Percentiles rank a stretch among this genome's conserved stretches.
Conservation (phyloP, 1,284 basidiomycete species). For the Ustilago nuda region DNA sequence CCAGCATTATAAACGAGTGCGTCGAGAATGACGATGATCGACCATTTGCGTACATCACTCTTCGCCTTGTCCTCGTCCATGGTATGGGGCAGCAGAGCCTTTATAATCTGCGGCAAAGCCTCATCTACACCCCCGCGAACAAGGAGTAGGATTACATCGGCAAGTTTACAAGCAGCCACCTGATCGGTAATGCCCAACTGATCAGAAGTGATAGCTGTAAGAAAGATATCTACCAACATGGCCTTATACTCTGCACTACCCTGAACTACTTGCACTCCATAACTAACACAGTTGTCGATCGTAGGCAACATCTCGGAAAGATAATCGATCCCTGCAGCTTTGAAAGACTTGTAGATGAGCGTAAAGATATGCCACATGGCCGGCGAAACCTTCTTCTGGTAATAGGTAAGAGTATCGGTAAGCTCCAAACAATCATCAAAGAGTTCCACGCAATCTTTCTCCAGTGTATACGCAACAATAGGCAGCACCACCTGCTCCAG, state of each 20-base stretch:
- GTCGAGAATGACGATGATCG: constrained; percentile 85
- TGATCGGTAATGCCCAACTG: constrained; percentile 77
- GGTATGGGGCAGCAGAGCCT: constrained; percentile 50
- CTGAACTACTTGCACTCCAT: constrained; percentile 81
- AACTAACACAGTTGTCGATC: constrained; percentile 89
- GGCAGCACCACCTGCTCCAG: constrained; percentile 85
- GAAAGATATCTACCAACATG: constrained; percentile 87
- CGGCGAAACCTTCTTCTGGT: constrained; percentile 79
- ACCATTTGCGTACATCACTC: constrained; percentile 78
- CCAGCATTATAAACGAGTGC: constrained; percentile 85
- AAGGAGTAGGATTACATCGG: constrained; percentile 83
- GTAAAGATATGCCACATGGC: constrained; percentile 89
- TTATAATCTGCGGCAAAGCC: constrained; percentile 57
- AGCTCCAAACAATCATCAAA: constrained; percentile 90
- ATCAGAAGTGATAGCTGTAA: constrained; percentile 78
- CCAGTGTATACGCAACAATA: constrained; percentile 79
- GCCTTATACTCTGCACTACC: constrained; percentile 79
- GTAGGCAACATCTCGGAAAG: constrained; percentile 84
- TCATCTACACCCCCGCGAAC: constrained; percentile 77
- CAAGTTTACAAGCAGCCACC: constrained; percentile 85
- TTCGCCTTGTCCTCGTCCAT: constrained; percentile 72
- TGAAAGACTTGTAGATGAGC: constrained; percentile 85
- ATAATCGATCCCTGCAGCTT: constrained; percentile 84
- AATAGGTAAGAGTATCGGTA: constrained; percentile 86
- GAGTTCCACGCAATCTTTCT: constrained; percentile 73